Evolutionary conservation across 805 yeast species (phyloP), one percentile per base, ranked within the genome.

Genomic region (Kregervanrija delftensis): DNA sequence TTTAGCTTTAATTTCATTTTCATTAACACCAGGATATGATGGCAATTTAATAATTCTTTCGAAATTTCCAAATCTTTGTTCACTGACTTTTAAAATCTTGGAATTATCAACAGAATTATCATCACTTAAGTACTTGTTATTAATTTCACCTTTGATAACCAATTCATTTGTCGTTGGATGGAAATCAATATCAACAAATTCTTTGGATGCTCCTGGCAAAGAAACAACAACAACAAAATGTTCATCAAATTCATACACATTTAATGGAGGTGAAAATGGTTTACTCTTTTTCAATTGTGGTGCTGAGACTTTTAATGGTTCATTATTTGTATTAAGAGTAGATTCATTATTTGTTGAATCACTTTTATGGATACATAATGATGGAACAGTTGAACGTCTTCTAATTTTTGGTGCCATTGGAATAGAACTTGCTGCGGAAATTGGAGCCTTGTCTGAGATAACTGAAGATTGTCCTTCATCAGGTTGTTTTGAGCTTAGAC

Each of bases 31-130:
- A 39, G 82, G 81, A 41, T 72, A 59, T 2, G 70, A 66, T 15
- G 84, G 83, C 55, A 79, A 69, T 49, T 73, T 76, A 42, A 79
- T 59, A 33, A 74, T 67, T 64, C 85, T 72, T 57, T 77, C 79
- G 55, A 79, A 74, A 1, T 72, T 66, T 11, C 84, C 85, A 34
- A 74, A 69, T 56, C 74, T 71, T 45, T 79, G 68, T 60, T 79
- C 85, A 17, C 76, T 65, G 16, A 75, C 68, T 48, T 72, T 73
- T 42, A 74, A 47, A 41, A 60, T 56, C 43, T 67, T 56, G 2
- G 54, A 39, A 40, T 57, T 52, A 28, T 65, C 66, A 15, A 65
- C 67, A n/a, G 52, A 44, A 11, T 48, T 42, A 40, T 60, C 64
- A 35, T 57, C 63, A 30, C 68, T 59, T 4, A 67, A 65, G 17